Evolutionary conservation across 2,329 filamentous ascomycete genomes (phyloP).

Genomic region (Aspergillus amoenus): DNA sequence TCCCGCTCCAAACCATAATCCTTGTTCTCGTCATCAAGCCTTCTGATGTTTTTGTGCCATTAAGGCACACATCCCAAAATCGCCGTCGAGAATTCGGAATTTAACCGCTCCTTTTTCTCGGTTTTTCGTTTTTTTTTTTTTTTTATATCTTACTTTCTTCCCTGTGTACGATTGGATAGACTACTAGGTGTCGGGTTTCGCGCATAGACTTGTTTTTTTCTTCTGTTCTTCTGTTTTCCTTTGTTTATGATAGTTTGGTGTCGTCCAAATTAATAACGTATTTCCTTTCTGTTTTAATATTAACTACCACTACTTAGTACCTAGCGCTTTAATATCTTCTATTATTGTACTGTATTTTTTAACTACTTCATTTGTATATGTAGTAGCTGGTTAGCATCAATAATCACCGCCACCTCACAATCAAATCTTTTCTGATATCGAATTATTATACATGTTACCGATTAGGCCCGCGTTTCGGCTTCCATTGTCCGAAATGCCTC

Average conservation of each 20-base stretch:
- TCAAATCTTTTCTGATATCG: background rate
- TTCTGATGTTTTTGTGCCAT: background rate
- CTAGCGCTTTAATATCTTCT: background rate
- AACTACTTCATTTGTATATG: background rate
- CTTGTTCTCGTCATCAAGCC: background rate
- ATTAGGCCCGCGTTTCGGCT: too few relatives aligned
- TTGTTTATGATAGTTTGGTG: background rate
- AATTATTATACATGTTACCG: background rate
- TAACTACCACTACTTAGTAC: background rate
- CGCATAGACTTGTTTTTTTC: slow-evolving; percentile 18
- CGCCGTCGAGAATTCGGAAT: too few relatives aligned
- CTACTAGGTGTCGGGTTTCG: slow-evolving; percentile 17
- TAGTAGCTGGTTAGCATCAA: background rate
- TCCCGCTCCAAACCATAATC: background rate
- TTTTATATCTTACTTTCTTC: slow-evolving; percentile 16
- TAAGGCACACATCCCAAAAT: background rate
- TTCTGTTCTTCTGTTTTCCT: slow-evolving; percentile 7
- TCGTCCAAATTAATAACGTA: slow-evolving; percentile 1
- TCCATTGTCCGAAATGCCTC: too few relatives aligned
- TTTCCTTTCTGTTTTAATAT: slow-evolving; percentile 10
- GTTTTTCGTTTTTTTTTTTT: slow-evolving; percentile 12
- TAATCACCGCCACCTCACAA: background rate
- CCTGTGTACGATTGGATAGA: slow-evolving; percentile 29
- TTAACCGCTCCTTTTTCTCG: background rate
- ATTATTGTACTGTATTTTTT: background rate